Base-by-base conservation (phyloP, 2,329 filamentous ascomycete genomes). In the Ophiosphaerella korrae region DNA sequence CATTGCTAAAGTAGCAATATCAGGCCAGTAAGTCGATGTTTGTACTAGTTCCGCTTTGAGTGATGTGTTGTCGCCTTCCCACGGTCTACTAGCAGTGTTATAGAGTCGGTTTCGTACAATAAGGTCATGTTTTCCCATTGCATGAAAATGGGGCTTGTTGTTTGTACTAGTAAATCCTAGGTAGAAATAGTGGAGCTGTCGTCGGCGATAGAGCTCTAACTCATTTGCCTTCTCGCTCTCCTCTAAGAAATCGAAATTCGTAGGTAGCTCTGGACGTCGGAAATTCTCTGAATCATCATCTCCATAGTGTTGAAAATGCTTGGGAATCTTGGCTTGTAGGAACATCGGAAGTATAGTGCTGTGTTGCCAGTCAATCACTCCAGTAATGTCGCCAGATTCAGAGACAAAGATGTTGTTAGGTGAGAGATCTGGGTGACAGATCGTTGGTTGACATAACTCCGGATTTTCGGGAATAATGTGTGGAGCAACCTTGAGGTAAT, bases 281-380 rank as follows among this genome's bases (percentile, higher is more conserved):
- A 59, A 45, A 37, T 41, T 49, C 53, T 50, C 52, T 33, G 57
- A 63, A 49, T 48, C 54, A 36, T 42, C 50, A 42, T 70, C 70
- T 26, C 67, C 62, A 53, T 72, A 75, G 47, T 77, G 76, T 51
- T 75, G 64, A 34, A 76, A 68, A 46, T 61, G 51, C 12, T 59
- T 55, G 7, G 73, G 74, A 38, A 77, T 72, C 1, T 68, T 67
- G 37, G 66, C 58, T 32, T 65, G 56, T 6, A 73, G 49, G 38
- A 71, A 66, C 2, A 73, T 62, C 6, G 72, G 73, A 29, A 73
- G 65, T 31, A 67, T 55, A 11, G 62, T 44, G 23, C 54, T 63
- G 52, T 45, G 43, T 42, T 57, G 55, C 52, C 52, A 60, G 49
- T 58, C 57, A 24, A 60, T 50, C 14, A 60, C 42, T 7, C 51